Conservation (phyloP, 805 yeast genomes). For the Diddensiella transvaalensis region DNA sequence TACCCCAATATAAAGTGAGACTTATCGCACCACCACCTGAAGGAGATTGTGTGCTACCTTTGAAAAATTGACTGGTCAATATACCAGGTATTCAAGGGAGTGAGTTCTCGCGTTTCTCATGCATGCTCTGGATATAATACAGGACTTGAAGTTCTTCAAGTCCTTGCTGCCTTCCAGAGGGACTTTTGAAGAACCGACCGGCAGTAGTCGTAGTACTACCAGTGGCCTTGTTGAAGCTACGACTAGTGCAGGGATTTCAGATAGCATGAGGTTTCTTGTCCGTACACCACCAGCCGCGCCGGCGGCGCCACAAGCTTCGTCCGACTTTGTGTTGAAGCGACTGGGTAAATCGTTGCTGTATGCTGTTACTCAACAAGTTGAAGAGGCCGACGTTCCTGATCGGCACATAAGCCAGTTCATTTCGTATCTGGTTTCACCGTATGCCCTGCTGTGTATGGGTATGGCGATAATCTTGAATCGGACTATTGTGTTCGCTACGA, state of each 20-base stretch:
- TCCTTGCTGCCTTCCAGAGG: background rate
- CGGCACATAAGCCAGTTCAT: conserved; percentile 15
- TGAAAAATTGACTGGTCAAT: too few species aligned
- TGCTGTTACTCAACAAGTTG: conserved; percentile 12
- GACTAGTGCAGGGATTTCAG: background rate
- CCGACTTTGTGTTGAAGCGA: conserved; percentile 18
- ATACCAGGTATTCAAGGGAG: too few species aligned
- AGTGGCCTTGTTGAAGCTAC: background rate
- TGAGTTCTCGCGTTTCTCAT: too few species aligned
- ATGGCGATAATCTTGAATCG: conserved; percentile 58
- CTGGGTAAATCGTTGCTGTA: conserved; percentile 12
- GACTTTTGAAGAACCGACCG: background rate
- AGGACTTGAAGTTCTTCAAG: background rate
- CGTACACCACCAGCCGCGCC: background rate
- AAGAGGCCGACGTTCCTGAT: conserved; percentile 15
- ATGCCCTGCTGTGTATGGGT: conserved; percentile 44
- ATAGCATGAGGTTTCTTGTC: background rate
- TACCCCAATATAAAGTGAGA: too few species aligned
- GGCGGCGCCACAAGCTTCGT: background rate
- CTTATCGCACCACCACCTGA: too few species aligned
- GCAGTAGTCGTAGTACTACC: background rate
- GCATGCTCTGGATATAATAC: conserved; percentile 1
- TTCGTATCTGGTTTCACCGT: conserved; percentile 29
- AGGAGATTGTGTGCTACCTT: too few species aligned
- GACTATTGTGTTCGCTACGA: conserved; percentile 54